These are phyloP conservation scores for Wickerhamiella musiphila DNA, from an alignment of 805 yeast species.

Conservation along the genomic window DNA sequence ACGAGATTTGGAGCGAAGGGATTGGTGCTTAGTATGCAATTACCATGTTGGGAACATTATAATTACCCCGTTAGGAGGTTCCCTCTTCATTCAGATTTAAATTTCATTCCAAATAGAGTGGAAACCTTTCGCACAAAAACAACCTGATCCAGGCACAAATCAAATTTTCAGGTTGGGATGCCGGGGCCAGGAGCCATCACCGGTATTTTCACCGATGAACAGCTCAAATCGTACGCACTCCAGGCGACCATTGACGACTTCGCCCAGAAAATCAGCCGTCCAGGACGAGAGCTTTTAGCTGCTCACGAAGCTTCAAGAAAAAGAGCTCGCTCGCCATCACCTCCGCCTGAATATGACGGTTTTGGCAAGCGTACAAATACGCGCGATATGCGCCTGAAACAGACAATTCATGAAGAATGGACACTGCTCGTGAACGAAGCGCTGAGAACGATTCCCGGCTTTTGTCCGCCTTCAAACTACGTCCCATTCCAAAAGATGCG, in stretches of 20 bases:
- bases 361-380: slow-evolving; percentile 77
- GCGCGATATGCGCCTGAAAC: slow-evolving; percentile 46
- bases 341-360: slow-evolving; percentile 79
- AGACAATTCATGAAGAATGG: slow-evolving; percentile 59
- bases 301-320: slow-evolving; percentile 26
- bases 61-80: too few species aligned
- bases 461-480: slow-evolving; percentile 65
- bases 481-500: slow-evolving; percentile 49
- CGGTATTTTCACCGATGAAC: slow-evolving; percentile 52
- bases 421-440: slow-evolving; percentile 64
- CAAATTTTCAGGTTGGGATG: too few species aligned
- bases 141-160: too few species aligned
- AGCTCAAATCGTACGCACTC: slow-evolving; percentile 49
- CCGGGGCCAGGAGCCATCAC: too few species aligned
- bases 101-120: background rate
- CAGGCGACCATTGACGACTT: slow-evolving; percentile 68
- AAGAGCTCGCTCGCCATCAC: slow-evolving; percentile 51
- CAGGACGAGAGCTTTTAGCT: too few species aligned
- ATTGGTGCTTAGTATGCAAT: too few species aligned
- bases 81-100: too few species aligned
- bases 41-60: too few species aligned
- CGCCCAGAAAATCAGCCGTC: slow-evolving; percentile 38
- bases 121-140: too few species aligned
- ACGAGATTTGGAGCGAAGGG: too few species aligned
- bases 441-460: slow-evolving; percentile 52